Evolutionary conservation across 495 filamentous ascomycete species (phyloP), one percentile per base, ranked within the genome.

Genomic region (Neurospora sp.): DNA sequence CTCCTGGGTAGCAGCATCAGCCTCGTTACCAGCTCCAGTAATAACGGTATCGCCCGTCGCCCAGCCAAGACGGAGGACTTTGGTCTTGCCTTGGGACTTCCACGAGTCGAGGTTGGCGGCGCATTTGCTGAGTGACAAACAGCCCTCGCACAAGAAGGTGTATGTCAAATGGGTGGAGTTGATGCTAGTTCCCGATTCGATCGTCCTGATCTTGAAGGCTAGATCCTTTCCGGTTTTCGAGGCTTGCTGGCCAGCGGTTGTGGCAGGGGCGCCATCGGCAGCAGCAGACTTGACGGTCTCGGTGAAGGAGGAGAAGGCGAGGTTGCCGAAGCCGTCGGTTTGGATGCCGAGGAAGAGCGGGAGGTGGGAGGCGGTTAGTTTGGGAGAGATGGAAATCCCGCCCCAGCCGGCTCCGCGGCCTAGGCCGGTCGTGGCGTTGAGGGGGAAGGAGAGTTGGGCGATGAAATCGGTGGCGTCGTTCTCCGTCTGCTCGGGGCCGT

Each of bases 401-500:
- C 77, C 77, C 77, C 77, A 80, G 6, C 78, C 78, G 2, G 72
- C 74, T n/a, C 78, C 78, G 6, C 42, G 68, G 27, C 5, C 70
- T 0, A 76, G 41, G 1, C 53, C 53, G 12, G 27, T 18, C 2
- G 53, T 66, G 20, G 72, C 18, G 12, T 66, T 39, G 3, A 74
- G 18, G 0, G 76, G 79, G 68, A 78, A 78, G n/a, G 71, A 73
- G 2, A 81, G 71, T 35, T 78, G 78, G 41, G 75, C 79, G 71
- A 81, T 81, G 68, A 80, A 81, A 8, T 66, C 53, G 0, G 53
- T 66, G 0, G 53, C 27, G 22, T 35, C 53, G 14, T 53, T n/a
- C 16, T 46, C 9, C 16, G 12, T 11, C 11, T 40, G 10, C 3
- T 40, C 22, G 22, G 22, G 22, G 22, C 22, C 22, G 22, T 22